Base-by-base conservation (phyloP, 805 yeast genomes). In the Torulaspora delbrueckii region DNA sequence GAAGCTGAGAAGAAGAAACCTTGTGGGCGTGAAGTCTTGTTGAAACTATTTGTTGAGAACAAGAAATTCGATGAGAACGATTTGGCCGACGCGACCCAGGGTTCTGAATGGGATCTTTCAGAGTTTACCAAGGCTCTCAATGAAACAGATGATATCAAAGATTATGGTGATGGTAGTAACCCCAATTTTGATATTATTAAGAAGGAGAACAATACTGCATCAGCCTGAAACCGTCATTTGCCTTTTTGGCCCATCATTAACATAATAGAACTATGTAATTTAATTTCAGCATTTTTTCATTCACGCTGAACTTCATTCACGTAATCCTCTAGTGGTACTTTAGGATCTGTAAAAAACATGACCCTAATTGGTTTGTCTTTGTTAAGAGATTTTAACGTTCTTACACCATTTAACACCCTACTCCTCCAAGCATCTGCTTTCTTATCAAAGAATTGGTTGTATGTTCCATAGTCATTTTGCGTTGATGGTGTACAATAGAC, bases 21-120 rank as follows among this genome's bases (percentile, higher is more conserved):
- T 39, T 76, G 83, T 6, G 95, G 95, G 54, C 79, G 76, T 63
- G 90, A 86, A 65, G 69, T 83, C 42, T 74, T 86, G 40, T 69
- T 78, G 66, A 77, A 77, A 67, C 76, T 78, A 65, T 81, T 74
- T 63, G 67, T 59, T 45, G 86, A 82, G 60, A 76, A 77, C 62
- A 70, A 72, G 51, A 74, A 72, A 23, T 67, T 80, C 50, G 84
- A 79, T 26, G 79, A 72, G 35, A 68, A 58, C 25, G 77, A 69
- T 32, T 73, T 68, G 25, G 48, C 53, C 13, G 64, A 58, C 36
- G 59, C 56, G 25, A 56, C 58, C 6, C 56, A 63, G 44, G 70
- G 70, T 9, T 65, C 69, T 6, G 72, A 69, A 14, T 72, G 72
- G 64, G 76, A 73, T 57, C 62, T 72, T 51, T 53, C 73, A 18